Evolutionary conservation across 208 protist species (phyloP).

Genomic region (Naegleria gruberi): DNA sequence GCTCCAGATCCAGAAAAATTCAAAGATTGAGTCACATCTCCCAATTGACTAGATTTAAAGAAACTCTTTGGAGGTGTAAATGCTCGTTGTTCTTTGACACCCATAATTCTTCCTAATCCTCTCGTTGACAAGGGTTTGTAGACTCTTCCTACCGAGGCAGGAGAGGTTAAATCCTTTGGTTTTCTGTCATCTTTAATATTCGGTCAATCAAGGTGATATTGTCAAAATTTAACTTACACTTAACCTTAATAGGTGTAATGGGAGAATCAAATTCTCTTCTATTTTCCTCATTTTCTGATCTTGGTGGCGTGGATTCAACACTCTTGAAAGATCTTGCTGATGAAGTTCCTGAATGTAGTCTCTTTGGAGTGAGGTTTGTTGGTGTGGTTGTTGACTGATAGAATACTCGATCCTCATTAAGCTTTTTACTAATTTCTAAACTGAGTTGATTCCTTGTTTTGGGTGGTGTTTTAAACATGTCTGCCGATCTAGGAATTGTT

Average conservation of each 20-base stretch:
- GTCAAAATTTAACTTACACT: not conserved
- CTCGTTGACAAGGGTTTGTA: not conserved
- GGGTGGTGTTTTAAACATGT: not conserved
- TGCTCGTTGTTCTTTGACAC: not conserved
- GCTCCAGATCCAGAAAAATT: not conserved
- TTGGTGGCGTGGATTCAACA: not conserved
- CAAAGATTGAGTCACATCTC: not conserved
- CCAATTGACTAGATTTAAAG: not conserved
- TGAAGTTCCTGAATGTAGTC: not conserved
- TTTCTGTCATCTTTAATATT: not conserved
- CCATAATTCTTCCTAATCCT: not conserved
- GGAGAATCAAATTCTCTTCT: not conserved
- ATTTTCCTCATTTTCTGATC: not conserved
- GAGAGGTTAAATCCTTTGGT: not conserved
- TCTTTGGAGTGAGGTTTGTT: not conserved
- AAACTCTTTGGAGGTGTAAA: not conserved
- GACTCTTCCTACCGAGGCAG: not conserved
- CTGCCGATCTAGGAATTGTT: not conserved
- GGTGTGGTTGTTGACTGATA: not conserved
- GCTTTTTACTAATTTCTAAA: not conserved
- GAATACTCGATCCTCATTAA: not conserved
- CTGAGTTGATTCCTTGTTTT: not conserved
- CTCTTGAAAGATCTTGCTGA: not conserved
- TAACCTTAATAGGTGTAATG: not conserved
- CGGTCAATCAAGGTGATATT: not conserved